phyloP scores from a whole-genome alignment of 768 basidiomycete species.

The Auriscalpium orientale region DNA sequence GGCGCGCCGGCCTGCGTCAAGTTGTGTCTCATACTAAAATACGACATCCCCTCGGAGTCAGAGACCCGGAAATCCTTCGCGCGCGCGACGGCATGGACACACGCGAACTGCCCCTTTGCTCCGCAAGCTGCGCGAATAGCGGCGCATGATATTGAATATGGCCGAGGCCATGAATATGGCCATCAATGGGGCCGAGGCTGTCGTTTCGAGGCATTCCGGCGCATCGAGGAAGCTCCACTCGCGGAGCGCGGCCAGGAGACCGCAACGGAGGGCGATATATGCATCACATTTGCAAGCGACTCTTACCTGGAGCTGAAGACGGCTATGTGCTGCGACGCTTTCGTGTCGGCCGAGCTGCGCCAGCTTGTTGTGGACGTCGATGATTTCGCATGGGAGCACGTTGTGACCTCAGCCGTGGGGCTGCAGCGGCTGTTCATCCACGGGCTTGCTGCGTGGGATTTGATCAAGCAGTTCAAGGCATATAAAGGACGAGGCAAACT shows the following conservation, averaged over 20 bases:
- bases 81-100: too few relatives aligned
- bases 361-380: background rate
- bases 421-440: background rate
- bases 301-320: background rate
- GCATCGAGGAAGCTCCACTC: background rate
- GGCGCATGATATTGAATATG: too few relatives aligned
- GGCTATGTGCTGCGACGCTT: background rate
- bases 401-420: background rate
- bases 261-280: background rate
- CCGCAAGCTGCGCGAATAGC: background rate
- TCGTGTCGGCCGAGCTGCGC: background rate
- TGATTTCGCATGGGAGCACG: background rate
- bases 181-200: too few relatives aligned
- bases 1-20: background rate
- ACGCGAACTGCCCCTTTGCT: background rate
- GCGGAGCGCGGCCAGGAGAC: background rate
- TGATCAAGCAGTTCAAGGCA: background rate
- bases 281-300: background rate
- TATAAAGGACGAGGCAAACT: background rate
- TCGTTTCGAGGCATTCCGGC: background rate
- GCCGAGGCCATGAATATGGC: too few relatives aligned
- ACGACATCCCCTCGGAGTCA: background rate
- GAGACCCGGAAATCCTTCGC: too few relatives aligned
- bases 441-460: background rate
- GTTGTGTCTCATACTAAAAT: background rate